These are phyloP conservation scores for Vitis rotundifolia DNA, from an alignment of 164 flowering plant species.

Conservation along the genomic window DNA sequence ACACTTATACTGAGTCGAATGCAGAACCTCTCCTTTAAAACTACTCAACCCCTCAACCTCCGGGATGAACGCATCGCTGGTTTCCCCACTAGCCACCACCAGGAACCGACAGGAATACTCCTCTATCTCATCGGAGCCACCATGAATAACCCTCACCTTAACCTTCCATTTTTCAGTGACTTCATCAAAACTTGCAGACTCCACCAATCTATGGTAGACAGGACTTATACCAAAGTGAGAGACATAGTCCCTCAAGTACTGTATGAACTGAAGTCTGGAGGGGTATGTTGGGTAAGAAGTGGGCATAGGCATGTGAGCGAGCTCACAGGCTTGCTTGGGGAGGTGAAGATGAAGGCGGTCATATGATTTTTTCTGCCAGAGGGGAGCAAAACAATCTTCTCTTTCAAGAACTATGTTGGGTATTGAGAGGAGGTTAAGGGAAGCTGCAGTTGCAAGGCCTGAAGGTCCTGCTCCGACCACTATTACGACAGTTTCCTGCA, in stretches of 20 bases:
- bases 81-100: conserved; percentile 52
- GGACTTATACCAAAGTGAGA: conserved; percentile 5
- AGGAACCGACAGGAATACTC: conserved; percentile 33
- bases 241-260: conserved; percentile 11
- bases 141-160: background rate
- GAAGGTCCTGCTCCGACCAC: conserved; percentile 7
- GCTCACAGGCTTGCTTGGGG: conserved; percentile 11
- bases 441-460: conserved; percentile 15
- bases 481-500: background rate
- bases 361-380: conserved; percentile 15
- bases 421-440: conserved; percentile 2
- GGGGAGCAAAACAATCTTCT: conserved; percentile 11
- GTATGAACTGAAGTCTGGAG: conserved; percentile 3
- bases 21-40: background rate
- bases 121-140: conserved; percentile 1
- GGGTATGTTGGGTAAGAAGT: conserved; percentile 6
- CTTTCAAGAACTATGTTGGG: conserved; percentile 17
- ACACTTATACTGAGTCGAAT: background rate
- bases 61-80: conserved; percentile 19
- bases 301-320: conserved; percentile 18
- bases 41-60: background rate
- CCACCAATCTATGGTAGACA: conserved; percentile 1
- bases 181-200: conserved; percentile 9
- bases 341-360: conserved; percentile 21
- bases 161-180: conserved; percentile 9